These are phyloP conservation scores for Emydomyces testavorans DNA, from an alignment of 2,329 filamentous ascomycete genomes.

Conservation along the genomic window DNA sequence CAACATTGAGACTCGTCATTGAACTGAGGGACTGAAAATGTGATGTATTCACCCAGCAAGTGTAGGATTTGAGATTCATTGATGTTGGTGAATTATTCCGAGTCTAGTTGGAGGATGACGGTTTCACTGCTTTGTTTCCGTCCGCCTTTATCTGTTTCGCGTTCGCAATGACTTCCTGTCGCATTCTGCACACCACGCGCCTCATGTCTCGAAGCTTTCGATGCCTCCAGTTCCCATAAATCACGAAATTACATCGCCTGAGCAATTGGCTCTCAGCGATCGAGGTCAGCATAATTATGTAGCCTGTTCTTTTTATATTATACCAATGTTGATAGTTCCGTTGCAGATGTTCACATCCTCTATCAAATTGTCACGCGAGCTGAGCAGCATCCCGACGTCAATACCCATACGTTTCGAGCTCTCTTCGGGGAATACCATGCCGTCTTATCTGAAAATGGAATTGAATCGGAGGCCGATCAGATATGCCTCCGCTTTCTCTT, in stretches of 20 bases:
- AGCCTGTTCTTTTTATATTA: conserved; percentile 5
- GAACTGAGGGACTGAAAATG: neutral
- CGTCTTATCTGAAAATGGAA: conserved; percentile 57
- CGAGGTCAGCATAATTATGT: conserved; percentile 38
- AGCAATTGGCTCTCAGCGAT: conserved; percentile 45
- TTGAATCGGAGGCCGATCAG: conserved; percentile 61
- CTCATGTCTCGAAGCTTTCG: conserved; percentile 38
- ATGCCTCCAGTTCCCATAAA: conserved; percentile 40
- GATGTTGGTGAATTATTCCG: neutral
- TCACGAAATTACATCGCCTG: conserved; percentile 32
- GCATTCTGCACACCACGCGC: conserved; percentile 35
- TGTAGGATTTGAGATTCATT: neutral
- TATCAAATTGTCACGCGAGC: conserved; percentile 65
- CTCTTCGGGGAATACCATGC: conserved; percentile 72
- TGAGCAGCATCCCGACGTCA: conserved; percentile 52
- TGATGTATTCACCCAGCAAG: neutral
- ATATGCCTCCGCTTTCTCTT: conserved; percentile 69
- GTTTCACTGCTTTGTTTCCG: conserved; percentile 1
- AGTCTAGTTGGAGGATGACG: neutral
- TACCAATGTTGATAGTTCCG: neutral
- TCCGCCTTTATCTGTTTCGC: conserved; percentile 10
- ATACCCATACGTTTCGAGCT: conserved; percentile 60
- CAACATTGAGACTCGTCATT: neutral
- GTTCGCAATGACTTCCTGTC: conserved; percentile 32
- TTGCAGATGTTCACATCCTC: conserved; percentile 62